Evolutionary conservation across 2,329 filamentous ascomycete genomes (phyloP).

Genomic region (Aureobasidium namibiae): DNA sequence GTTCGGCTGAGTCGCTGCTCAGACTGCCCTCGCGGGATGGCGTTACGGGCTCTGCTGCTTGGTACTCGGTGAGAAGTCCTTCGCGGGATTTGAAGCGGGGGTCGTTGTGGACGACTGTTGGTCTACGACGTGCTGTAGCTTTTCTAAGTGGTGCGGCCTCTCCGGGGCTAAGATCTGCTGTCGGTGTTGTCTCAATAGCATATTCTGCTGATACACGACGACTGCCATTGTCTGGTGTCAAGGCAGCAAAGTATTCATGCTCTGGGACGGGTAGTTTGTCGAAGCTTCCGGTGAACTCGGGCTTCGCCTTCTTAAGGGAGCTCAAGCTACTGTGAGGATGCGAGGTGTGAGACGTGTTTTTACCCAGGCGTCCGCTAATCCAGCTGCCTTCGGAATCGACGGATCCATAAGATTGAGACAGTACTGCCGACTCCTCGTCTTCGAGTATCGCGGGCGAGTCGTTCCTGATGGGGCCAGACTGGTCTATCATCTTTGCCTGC

Average conservation of each 20-base stretch:
- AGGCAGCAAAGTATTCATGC: conserved; percentile 63
- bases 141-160: conserved; percentile 25
- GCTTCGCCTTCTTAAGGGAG: conserved; percentile 35
- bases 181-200: conserved; percentile 3
- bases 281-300: conserved; percentile 51
- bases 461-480: conserved; percentile 29
- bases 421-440: conserved; percentile 14
- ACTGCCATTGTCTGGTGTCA: conserved; percentile 20
- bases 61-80: conserved; percentile 48
- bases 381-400: conserved; percentile 95
- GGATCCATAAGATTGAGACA: conserved; percentile 82
- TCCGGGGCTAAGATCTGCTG: conserved; percentile 7
- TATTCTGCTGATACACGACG: conserved; percentile 5
- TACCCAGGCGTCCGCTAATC: conserved; percentile 67
- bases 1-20: conserved; percentile 17
- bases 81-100: conserved; percentile 53
- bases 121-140: conserved; percentile 45
- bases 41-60: not conserved
- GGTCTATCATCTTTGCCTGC: conserved; percentile 28
- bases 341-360: conserved; percentile 38
- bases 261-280: conserved; percentile 58
- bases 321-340: conserved; percentile 39
- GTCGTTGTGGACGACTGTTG: conserved; percentile 56
- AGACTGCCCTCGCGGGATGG: conserved; percentile 1
- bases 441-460: conserved; percentile 15